Base-by-base conservation (phyloP, 805 yeast species). In the Wickerhamomyces rabaulensis region DNA sequence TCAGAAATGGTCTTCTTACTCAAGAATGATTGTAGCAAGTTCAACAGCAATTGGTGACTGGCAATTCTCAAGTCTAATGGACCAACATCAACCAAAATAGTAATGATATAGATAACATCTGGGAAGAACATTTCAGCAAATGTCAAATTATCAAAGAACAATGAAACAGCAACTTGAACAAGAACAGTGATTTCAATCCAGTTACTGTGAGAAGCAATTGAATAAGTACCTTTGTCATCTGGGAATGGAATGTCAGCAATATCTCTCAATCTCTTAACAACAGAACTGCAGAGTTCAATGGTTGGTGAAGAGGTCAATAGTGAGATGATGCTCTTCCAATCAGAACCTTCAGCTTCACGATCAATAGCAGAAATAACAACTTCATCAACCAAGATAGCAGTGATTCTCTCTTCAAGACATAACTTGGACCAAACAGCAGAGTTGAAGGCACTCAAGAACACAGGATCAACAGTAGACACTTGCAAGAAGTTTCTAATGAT, bases 181-280 rank as follows among this genome's bases (percentile, higher is more conserved):
- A 88, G 64, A 9, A 88, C 82, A 12, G 79, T 76, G 8, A 87
- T 73, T 60, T 87, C 95, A 44, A 84, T 74, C 80, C 92, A 82
- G 52, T 76, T 75, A 15, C 78, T 72, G 46, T 76, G 80, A 20
- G 76, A 68, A 45, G 77, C 78, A 38, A 78, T 69, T 1, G 74
- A 66, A 36, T 74, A 70, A 40, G 66, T 72, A 43, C 68, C 61
- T 10, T 63, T 62, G 17, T 63, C 54, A 13, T 71, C 67, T 2
- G 76, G 75, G 46, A 72, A 64, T 22, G 82, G 73, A 9, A 75
- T 70, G 31, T 71, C 71, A 1, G 87, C 74, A 38, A 82, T 72
- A 9, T 69, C 69, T 50, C 82, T 72, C 37, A 89, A 62, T 50
- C 85, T 70, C 27, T 71, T 62, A 35, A 88, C 70, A 2, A 87